These are phyloP conservation scores for Coccomyxa sp. DNA, from an alignment of 139 green algal genomes.

Conservation along the genomic window DNA sequence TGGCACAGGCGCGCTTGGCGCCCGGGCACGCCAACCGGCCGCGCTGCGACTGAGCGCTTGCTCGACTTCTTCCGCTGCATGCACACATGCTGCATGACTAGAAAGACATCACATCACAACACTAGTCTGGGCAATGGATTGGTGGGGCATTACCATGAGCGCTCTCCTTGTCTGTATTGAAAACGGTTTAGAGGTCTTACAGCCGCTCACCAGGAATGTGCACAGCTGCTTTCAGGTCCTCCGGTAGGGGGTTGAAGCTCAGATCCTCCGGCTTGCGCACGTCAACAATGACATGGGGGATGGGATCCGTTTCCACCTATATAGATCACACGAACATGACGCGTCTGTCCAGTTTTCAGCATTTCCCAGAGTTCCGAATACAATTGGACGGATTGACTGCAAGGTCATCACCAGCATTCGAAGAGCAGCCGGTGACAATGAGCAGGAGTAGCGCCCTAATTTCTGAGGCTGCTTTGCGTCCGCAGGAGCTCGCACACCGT, in stretches of 20 bases:
- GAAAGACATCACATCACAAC: background rate
- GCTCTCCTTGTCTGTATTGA: background rate
- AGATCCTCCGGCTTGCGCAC: slow-evolving; percentile 16
- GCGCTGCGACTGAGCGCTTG: slow-evolving; percentile 3
- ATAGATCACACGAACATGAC: background rate
- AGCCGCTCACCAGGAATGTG: slow-evolving; percentile 17
- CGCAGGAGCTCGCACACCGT: too few species aligned
- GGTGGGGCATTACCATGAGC: background rate
- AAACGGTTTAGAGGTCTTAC: background rate
- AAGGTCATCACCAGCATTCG: slow-evolving; percentile 22
- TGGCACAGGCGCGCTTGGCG: background rate
- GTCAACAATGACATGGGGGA: slow-evolving; percentile 32
- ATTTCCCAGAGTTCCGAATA: background rate
- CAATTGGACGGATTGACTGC: too few species aligned
- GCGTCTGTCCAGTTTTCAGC: background rate
- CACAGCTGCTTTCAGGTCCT: slow-evolving; percentile 22
- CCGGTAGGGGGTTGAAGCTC: slow-evolving; percentile 15
- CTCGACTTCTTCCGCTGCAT: slow-evolving; percentile 11
- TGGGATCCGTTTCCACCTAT: slow-evolving; percentile 34
- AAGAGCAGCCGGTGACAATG: slow-evolving; percentile 29
- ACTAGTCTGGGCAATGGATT: background rate
- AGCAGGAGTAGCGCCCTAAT: slow-evolving; percentile 16
- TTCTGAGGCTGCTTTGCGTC: background rate
- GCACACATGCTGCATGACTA: background rate
- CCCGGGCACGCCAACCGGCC: background rate